Evolutionary conservation across 169 alveolate genomes (phyloP), one percentile per base, ranked within the genome.

Genomic region (Babesia divergens): DNA sequence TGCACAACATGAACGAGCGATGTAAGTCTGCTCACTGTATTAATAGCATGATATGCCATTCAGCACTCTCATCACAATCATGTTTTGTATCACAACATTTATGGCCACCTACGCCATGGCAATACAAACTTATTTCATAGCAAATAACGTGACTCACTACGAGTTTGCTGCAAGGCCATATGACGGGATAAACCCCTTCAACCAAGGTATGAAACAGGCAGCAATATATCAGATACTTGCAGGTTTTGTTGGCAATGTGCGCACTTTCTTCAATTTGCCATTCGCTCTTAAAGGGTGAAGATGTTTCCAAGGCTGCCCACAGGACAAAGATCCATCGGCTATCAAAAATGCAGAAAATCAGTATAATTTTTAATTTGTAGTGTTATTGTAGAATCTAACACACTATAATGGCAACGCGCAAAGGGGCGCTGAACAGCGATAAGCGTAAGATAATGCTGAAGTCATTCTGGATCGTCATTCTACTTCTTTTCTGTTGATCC

Each of bases 171-270:
- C 65, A 13, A 64, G 46, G 35, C 54, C 53, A 16, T 60, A 75
- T 38, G 34, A n/a, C 7, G 72, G 56, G 24, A 16, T 14, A 13
- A 75, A 75, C 44, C 84, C 84, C 24, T 75, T 55, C 54, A 62
- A 75, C 38, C n/a, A n/a, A 0, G 84, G 84, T 75, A 75, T 3
- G 60, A 18, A 32, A 16, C 0, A 11, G 9, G 13, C 35, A 20
- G 20, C 16, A 20, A 16, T 20, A 20, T 26, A 5, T 20, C 20
- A 18, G 18, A 3, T 6, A 4, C 3, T 18, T 7, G 28, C 53
- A 65, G 65, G 64, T n/a, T 8, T 50, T 7, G 18, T 3, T 44
- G 28, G 26, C 9, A 65, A 65, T 51, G 0, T 65, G 29, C 31
- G 28, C 26, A 32, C 20, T 6, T 65, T 50, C 34, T 6, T 28